These are phyloP conservation scores for Penicillium arizonense DNA, from an alignment of 495 filamentous ascomycete genomes.

Conservation along the genomic window DNA sequence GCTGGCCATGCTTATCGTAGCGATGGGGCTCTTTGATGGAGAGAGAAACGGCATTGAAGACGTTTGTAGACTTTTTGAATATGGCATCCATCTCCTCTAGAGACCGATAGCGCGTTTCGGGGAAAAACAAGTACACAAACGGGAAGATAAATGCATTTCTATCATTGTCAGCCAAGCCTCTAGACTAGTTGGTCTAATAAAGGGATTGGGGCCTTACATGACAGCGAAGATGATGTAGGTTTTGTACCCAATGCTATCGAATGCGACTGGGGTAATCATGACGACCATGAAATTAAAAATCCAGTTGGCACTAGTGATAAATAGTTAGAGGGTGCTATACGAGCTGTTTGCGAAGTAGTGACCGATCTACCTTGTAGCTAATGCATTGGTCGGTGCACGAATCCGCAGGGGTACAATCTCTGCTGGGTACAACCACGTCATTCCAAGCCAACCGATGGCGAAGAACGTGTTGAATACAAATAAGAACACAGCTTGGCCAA, in stretches of 20 bases:
- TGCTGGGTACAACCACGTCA: slow-evolving; percentile 69
- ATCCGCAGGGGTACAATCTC: slow-evolving; percentile 51
- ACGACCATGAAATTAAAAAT: slow-evolving; percentile 50
- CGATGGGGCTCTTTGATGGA: slow-evolving; percentile 59
- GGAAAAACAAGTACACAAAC: slow-evolving; percentile 63
- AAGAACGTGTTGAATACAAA: slow-evolving; percentile 74
- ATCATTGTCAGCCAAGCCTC: slow-evolving; percentile 1
- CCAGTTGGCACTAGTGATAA: slow-evolving; percentile 17
- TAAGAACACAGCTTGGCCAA: slow-evolving; percentile 41
- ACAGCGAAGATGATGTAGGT: slow-evolving; percentile 67
- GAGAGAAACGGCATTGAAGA: slow-evolving; percentile 57
- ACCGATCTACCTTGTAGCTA: slow-evolving; percentile 10
- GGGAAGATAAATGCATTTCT: slow-evolving; percentile 27
- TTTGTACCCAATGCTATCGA: slow-evolving; percentile 59
- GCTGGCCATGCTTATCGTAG: slow-evolving; percentile 68
- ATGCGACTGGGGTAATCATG: slow-evolving; percentile 64
- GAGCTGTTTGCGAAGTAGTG: neutral
- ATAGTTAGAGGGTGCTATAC: neutral
- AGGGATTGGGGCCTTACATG: slow-evolving; percentile 10
- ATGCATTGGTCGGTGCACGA: slow-evolving; percentile 22
- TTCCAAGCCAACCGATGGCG: slow-evolving; percentile 68
- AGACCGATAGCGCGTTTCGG: slow-evolving; percentile 66
- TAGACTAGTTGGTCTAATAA: neutral
- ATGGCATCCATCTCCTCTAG: slow-evolving; percentile 75
- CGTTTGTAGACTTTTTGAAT: slow-evolving; percentile 57